Base-by-base conservation (phyloP, 805 yeast genomes). In the Metschnikowia peoriensis region DNA sequence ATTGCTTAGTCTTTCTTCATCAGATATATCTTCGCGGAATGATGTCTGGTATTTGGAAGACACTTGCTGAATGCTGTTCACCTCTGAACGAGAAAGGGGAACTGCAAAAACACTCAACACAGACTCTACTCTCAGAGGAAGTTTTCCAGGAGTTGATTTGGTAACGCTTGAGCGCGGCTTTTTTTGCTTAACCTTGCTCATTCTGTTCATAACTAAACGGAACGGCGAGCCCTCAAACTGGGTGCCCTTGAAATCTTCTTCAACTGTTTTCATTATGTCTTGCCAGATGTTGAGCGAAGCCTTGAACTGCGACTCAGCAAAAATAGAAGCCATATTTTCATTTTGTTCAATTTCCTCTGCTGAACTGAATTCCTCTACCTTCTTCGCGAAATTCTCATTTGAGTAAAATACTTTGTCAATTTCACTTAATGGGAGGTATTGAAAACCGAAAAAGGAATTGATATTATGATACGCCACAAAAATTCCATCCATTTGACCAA, bases 401-500 rank as follows among this genome's bases (percentile, higher is more conserved):
- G 60, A 38, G 55, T 65, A 73, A 52, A 67, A 72, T 1, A 72
- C 62, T 38, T 64, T 61, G 66, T 93, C 97, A 56, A 93, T 79
- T 39, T 84, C 88, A 1, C 73, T 68, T 46, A 92, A 71, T 1
- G 96, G 92, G 29, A 93, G 66, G 66, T 93, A 93, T 67, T 91
- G 93, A 68, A 91, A 94, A 3, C 97, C 99, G 69, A 93, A 89
- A 60, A 92, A 80, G 45, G 83, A 73, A 32, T 81, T 76, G 47
- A 90, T 79, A 66, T 92, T 93, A 67, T 93, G 99, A 67, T 85
- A 93, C 0, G 97, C 97, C 14, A 93, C 77, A 60, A 89, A 90
- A 2, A 94, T 89, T 6, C 99, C 99, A 68, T 92, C 97, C 98
- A 94, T 93, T 61, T 88, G 84, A 2, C 98, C 99, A 41, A 93